Evolutionary conservation across 1,284 basidiomycete genomes (phyloP).

Genomic region (Phaffia rhodozyma): DNA sequence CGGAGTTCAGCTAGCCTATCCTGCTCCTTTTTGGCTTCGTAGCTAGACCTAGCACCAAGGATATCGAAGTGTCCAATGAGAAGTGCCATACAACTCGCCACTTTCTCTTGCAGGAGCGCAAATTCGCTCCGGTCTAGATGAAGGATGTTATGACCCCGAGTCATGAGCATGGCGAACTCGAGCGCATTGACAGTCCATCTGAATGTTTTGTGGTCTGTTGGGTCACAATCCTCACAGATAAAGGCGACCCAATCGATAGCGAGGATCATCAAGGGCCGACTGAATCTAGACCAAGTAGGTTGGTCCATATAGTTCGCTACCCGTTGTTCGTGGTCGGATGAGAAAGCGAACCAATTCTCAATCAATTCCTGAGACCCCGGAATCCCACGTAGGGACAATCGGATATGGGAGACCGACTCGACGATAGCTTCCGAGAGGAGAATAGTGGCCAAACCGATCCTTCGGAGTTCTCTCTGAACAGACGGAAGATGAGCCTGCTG

Average conservation of each 20-base stretch:
- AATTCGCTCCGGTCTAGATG: constrained; percentile 81
- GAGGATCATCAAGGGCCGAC: constrained; percentile 66
- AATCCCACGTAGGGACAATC: constrained; percentile 50
- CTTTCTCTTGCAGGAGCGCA: constrained; percentile 75
- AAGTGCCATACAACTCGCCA: constrained; percentile 91
- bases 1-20: constrained; percentile 65
- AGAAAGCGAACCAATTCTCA: constrained; percentile 92
- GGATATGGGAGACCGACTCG: constrained; percentile 73
- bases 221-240: constrained; percentile 96
- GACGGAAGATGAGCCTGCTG: constrained; percentile 82
- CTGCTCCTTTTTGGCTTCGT: constrained; percentile 78
- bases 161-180: constrained; percentile 84
- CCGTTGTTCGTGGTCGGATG: constrained; percentile 79
- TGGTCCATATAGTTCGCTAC: constrained; percentile 78
- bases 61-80: constrained; percentile 97
- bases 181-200: constrained; percentile 96
- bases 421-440: constrained; percentile 87
- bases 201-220: constrained; percentile 92
- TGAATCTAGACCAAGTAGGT: constrained; percentile 58
- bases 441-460: constrained; percentile 78
- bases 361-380: constrained; percentile 71
- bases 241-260: constrained; percentile 97
- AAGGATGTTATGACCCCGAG: constrained; percentile 78
- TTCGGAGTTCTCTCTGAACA: constrained; percentile 81
- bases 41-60: constrained; percentile 74